Base-by-base conservation (phyloP, 768 basidiomycete genomes). In the Pulveroboletus sp. region DNA sequence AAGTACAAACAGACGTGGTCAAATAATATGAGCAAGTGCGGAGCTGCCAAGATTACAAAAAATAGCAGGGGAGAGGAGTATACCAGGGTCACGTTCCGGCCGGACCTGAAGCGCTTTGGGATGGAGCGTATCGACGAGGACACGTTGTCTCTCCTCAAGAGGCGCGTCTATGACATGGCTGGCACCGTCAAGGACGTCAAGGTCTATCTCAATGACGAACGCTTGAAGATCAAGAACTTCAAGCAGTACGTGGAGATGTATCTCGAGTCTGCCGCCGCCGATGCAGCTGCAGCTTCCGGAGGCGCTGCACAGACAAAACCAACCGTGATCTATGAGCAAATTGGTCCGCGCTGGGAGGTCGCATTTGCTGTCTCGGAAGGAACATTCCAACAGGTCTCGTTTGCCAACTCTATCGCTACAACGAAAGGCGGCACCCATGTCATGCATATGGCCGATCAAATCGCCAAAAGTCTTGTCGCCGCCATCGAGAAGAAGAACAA, bases 381-480 rank as follows among this genome's bases (percentile, higher is more conserved):
- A 8, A 73, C 82, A 21, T 89, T 90, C 72, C 88, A 92, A 62
- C 93, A 95, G 46, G 92, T 99, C 41, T 95, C 96, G 21, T 99
- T 97, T 63, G 93, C 93, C 60, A 99, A 99, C 70, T 92, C 93
- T 24, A 97, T 99, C 58, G 83, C 94, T 6, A 99, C 96, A 3
- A 90, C 79, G 51, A 99, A 98, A 64, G 96, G 96, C 43, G 96
- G 96, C 45, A 92, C 90, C 0, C 96, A 99, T 64, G 95, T 99
- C 57, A 76, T 73, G 21, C 73, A 80, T 55, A 79, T 98, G 52
- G 78, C 93, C 0, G 92, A 94, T 69, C 92, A 94, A 67, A 78
- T 99, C 45, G 83, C 93, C 18, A 93, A 94, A 69, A 82, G 79
- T 54, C 72, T 98, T 31, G 77, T 93, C 54, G 73, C 85, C 12